phyloP scores from a whole-genome alignment of 202 grass and related monocot genomes.

The Saccharum hybrid region DNA sequence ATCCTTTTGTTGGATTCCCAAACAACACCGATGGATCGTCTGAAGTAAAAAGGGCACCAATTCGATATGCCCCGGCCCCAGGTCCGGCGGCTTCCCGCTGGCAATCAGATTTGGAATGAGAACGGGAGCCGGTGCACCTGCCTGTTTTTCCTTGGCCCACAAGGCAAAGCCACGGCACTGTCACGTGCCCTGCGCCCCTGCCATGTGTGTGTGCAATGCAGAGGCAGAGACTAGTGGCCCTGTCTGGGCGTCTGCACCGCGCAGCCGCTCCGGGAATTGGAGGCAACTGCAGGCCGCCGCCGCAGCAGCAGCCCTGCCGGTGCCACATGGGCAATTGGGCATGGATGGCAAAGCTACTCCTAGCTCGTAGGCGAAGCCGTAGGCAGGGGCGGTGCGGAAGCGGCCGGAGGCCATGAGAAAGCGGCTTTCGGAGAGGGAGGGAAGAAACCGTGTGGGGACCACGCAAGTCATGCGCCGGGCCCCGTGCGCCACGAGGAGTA shows the following conservation, averaged over 20 bases:
- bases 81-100: neutral
- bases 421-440: neutral
- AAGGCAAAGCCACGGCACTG: slow-evolving; percentile 5
- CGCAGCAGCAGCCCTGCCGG: neutral
- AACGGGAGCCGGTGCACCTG: neutral
- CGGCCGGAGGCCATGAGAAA: neutral
- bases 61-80: neutral
- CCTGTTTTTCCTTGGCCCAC: slow-evolving; percentile 21
- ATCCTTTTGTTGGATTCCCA: slow-evolving; percentile 39
- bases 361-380: no score
- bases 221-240: neutral
- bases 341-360: neutral
- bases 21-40: neutral
- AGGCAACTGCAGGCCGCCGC: neutral
- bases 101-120: neutral
- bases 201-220: neutral
- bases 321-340: slow-evolving; percentile 24
- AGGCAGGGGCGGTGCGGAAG: neutral
- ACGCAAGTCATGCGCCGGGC: neutral
- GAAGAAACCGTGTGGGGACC: slow-evolving; percentile 32
- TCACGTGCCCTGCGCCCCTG: slow-evolving; percentile 11
- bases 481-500: neutral
- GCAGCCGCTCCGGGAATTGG: neutral
- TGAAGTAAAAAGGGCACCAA: neutral
- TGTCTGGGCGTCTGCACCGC: neutral